A percentile compares a stretch with the other conserved stretches of the same genome.
Conservation (phyloP, 306 rosid genomes). For the Lathyrus aphaca region DNA sequence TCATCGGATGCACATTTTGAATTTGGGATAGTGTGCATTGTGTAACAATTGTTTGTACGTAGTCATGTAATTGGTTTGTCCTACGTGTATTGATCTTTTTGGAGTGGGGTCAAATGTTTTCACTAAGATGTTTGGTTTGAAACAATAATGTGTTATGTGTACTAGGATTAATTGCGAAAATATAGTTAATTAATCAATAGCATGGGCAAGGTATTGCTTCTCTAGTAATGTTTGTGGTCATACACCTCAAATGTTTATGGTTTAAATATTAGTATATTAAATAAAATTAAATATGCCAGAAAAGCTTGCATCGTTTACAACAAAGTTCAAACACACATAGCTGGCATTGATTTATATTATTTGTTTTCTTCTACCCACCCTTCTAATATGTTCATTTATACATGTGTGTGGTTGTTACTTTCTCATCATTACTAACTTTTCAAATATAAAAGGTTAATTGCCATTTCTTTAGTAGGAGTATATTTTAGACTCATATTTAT, state of each 20-base stretch:
- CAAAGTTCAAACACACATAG: constrained; percentile 24
- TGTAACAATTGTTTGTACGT: neutral
- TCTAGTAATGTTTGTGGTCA: neutral
- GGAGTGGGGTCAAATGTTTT: neutral
- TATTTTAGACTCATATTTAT: too few relatives aligned
- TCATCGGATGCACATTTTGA: neutral
- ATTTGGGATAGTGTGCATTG: constrained; percentile 1
- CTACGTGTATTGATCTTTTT: constrained; percentile 11
- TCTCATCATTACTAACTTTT: constrained; percentile 1
- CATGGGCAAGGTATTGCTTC: constrained; percentile 4
- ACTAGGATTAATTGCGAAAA: neutral
- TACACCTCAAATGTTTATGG: too few relatives aligned
- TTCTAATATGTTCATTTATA: neutral
- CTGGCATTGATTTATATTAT: constrained; percentile 20
- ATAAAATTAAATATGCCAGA: neutral
- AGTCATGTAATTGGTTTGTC: neutral
- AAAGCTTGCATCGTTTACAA: constrained; percentile 11
- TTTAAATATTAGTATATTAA: too few relatives aligned
- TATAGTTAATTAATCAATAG: neutral
- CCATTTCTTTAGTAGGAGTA: neutral
- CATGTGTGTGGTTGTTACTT: constrained; percentile 3
- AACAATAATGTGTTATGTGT: neutral
- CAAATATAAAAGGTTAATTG: neutral
- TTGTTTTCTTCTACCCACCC: constrained; percentile 29
- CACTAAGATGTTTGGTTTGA: neutral